Base-by-base conservation (phyloP, 164 flowering plant genomes). In the Kingdonia uniflora region DNA sequence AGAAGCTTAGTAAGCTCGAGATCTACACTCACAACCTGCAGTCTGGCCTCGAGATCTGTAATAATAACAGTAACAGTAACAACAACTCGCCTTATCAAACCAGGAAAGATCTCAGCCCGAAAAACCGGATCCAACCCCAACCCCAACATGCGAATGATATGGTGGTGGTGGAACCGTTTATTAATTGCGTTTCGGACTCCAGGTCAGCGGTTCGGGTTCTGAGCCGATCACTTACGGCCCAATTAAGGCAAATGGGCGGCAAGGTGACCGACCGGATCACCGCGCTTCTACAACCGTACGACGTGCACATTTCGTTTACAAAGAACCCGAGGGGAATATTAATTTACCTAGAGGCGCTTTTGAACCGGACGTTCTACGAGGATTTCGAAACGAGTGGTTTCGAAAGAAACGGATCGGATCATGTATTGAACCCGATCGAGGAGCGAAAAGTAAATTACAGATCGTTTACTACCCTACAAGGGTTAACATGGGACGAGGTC, bases 401-500 rank as follows among this genome's bases (percentile, higher is more conserved):
- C 52, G 73, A 72, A 52, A 81, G 71, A 59, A 68, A 55, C 61
- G 63, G 76, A 0, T 13, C 70, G 11, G 71, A 55, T 46, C 72
- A 17, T 37, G 64, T 80, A 5, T 48, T 92, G 56, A 77, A 92
- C 61, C 98, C 96, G 2, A 49, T 69, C 6, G 81, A 80, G 10
- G 68, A 76, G 8, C 80, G 87, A 68, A 80, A 82, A 46, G 64
- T 75, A 17, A 84, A 80, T 22, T 78, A 68, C 45, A 59, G 74
- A 0, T 66, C 81, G 10, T 87, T 62, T 45, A 40, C 29, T 13
- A 57, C 46, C n/a, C 54, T 92, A n/a, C 68, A 63, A 19, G 76
- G 65, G 19, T 54, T 92, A 40, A 78, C 79, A 0, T 92, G 98
- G 98, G 89, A 92, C 33, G 96, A 84, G 57, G 96, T 88, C 1